phyloP scores from a whole-genome alignment of 208 protist genomes.

The Leishmania turanica region DNA sequence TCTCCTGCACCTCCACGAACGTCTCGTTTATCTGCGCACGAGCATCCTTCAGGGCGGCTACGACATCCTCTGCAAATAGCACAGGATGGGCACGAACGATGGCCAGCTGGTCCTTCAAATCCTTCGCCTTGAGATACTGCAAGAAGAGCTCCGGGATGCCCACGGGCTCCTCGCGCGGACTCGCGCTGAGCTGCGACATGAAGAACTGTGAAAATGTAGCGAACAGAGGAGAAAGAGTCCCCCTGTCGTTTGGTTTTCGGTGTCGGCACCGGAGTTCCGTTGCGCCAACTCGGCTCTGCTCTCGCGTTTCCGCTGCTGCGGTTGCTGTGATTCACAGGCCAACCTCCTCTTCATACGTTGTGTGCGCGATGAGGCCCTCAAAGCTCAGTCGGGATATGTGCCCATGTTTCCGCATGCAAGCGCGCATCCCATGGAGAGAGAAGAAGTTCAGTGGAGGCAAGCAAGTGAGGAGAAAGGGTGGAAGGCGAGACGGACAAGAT shows the following conservation, averaged over 20 bases:
- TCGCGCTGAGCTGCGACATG: background rate
- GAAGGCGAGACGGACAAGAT: background rate
- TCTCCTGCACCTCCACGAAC: slow-evolving; percentile 38
- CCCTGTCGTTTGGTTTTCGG: background rate
- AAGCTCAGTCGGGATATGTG: too few species aligned
- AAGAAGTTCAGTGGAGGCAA: background rate
- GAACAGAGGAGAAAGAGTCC: background rate
- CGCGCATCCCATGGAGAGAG: background rate
- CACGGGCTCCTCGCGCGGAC: background rate
- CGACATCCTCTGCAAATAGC: slow-evolving; percentile 37
- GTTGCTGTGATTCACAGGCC: background rate
- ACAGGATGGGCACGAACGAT: slow-evolving; percentile 23
- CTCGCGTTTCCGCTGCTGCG: background rate
- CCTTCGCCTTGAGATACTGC: slow-evolving; percentile 32
- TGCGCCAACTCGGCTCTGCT: background rate
- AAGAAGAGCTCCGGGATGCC: slow-evolving; percentile 31
- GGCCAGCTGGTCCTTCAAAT: background rate
- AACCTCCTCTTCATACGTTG: background rate
- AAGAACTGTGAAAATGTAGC: background rate
- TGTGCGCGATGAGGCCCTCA: background rate
- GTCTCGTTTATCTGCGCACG: slow-evolving; percentile 31
- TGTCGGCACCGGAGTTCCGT: background rate
- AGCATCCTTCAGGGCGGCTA: slow-evolving; percentile 47
- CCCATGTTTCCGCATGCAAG: background rate
- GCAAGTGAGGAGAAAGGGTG: background rate